Base-by-base conservation (phyloP, 2,329 filamentous ascomycete genomes). In the Dothideomycetes sp. region DNA sequence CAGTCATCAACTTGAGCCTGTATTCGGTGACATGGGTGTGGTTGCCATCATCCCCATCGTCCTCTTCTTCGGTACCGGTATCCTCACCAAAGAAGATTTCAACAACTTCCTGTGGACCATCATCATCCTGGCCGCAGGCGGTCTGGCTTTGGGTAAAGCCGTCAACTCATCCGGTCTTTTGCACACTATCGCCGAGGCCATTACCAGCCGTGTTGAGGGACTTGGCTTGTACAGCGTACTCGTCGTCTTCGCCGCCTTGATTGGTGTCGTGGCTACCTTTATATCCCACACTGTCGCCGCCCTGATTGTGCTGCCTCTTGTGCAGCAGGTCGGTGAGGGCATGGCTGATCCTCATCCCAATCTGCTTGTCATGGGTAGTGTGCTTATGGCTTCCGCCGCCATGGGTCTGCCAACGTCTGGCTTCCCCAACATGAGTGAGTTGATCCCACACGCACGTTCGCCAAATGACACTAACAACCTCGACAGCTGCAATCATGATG, bases 71-170 rank as follows among this genome's bases (percentile, higher is more conserved):
- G 91, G 91, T 41, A 88, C 87, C 2, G 91, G 91, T 9, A 89
- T 96, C 50, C 71, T 98, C 22, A 96, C 88, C 34, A 98, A 96
- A 64, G 91, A 96, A 64, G 91, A 98, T 64, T 98, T 98, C 60
- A 98, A 98, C 70, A 98, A 98, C 63, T 98, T 98, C 63, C 82
- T 95, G 27, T 98, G 91, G 91, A 98, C 93, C 15, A 98, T 98
- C 63, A 95, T 98, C 63, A 96, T 98, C 55, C 80, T 98, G 15
- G 91, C 91, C 0, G 89, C 91, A 0, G 91, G 91, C 33, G 91
- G 91, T 6, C 68, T 98, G 23, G 87, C 87, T 1, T 77, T 98
- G 0, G 91, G 91, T 43, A 95, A 94, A 61, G 84, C 89, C 0
- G 91, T 98, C 44, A 89, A 87, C 48, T 91, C 85, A 0, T 96